Evolutionary conservation across 2,329 filamentous ascomycete genomes (phyloP), one percentile per base, ranked within the genome.

Genomic region (Dendryphion nanum): DNA sequence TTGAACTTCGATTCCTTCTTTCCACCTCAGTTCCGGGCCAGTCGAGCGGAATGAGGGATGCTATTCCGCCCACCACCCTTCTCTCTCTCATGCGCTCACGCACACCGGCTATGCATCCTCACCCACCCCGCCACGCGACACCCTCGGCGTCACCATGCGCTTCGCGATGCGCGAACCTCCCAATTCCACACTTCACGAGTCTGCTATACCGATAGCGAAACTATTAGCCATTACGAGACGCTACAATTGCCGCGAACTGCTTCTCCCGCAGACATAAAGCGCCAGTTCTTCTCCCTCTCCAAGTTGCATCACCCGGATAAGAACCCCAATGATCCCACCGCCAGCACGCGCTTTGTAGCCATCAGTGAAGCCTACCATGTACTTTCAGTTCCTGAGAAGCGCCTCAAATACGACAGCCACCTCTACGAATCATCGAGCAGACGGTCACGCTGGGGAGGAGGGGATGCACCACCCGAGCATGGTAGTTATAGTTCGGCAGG

Each of bases 221-320:
- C 66, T n/a, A n/a, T 51, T 89, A 82, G 7, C 45, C 85, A 95
- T 70, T 98, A 98, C 67, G 85, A 91, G 55, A 82, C 83, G 28
- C 77, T 98, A 35, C 78, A 83, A 29, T 66, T 98, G n/a, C 69
- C 79, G 0, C 74, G 76, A 29, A 77, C 78, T 47, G 90, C 91
- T 28, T 81, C 85, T 13, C 69, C 78, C 1, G 72, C 74, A 6
- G 88, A 95, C 37, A 90, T 97, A 45, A 97, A 97, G 68, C 91
- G 86, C 84, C 70, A 80, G 63, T 98, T 96, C 78, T 97, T 96
- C 76, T 69, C 77, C 44, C 86, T 97, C 63, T 95, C 89, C 59
- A 95, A 96, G 69, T 72, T 78, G 37, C 85, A 95, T 76, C 93
- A 98, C 68, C 93, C 93, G 1, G 93, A 98, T 75, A 82, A 83